These are phyloP conservation scores for Dalbergia cochinchinensis DNA, from an alignment of 306 rosid species.

Conservation along the genomic window DNA sequence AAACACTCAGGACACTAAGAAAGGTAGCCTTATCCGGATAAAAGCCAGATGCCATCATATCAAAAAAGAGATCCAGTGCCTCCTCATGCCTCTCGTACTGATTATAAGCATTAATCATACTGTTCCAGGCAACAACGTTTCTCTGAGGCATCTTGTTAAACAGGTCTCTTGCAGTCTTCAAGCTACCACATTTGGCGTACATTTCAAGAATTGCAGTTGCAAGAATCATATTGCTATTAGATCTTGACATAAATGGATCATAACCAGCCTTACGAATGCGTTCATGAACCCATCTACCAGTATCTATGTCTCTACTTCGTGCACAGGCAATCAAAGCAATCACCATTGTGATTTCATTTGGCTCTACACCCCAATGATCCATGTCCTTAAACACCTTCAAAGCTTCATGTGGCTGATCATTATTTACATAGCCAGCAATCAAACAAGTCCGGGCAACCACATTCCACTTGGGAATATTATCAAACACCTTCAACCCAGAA, in stretches of 20 bases:
- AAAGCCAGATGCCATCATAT: slow-evolving; percentile 55
- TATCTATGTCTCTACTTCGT: slow-evolving; percentile 61
- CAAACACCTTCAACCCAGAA: slow-evolving; percentile 66
- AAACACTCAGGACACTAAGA: slow-evolving; percentile 62
- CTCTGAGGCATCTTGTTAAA: slow-evolving; percentile 72
- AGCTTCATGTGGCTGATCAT: slow-evolving; percentile 49
- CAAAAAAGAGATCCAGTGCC: slow-evolving; percentile 56
- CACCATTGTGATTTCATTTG: slow-evolving; percentile 81
- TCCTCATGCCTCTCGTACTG: slow-evolving; percentile 62
- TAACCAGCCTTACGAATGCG: slow-evolving; percentile 58
- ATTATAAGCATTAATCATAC: slow-evolving; percentile 69
- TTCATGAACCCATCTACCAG: slow-evolving; percentile 65
- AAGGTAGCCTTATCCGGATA: slow-evolving; percentile 65
- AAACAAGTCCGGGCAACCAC: slow-evolving; percentile 87
- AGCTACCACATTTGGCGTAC: slow-evolving; percentile 83
- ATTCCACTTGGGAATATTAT: slow-evolving; percentile 68
- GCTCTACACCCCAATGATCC: slow-evolving; percentile 59
- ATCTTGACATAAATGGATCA: slow-evolving; percentile 61
- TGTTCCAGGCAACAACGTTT: slow-evolving; percentile 74
- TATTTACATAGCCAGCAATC: slow-evolving; percentile 68
- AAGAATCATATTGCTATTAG: slow-evolving; percentile 61
- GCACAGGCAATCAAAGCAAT: slow-evolving; percentile 80
- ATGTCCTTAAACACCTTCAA: slow-evolving; percentile 61
- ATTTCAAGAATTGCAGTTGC: slow-evolving; percentile 75
- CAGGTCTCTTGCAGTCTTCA: slow-evolving; percentile 63